Percentiles rank a stretch among this genome's conserved stretches.
Evolutionary conservation across 257 asterid genomes (phyloP).

Genomic region (Solanum medicagineum): DNA sequence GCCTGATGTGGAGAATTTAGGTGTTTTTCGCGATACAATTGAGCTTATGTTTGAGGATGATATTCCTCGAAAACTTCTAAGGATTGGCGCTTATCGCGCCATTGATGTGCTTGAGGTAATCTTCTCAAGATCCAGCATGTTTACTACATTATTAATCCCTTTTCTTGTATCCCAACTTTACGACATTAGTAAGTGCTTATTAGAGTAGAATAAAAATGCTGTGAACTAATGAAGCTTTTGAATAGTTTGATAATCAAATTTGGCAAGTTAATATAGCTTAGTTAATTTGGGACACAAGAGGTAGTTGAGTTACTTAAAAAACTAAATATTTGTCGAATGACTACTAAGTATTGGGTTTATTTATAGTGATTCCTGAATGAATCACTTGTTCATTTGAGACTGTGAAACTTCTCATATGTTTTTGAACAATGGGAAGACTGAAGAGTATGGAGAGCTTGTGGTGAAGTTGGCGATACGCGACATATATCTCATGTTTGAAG

Average conservation of each 20-base stretch:
- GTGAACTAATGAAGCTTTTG: neutral
- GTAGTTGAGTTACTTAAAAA: neutral
- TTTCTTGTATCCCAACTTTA: neutral
- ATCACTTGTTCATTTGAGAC: neutral
- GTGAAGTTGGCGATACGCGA: neutral
- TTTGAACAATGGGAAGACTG: neutral
- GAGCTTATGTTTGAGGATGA: slow-evolving; percentile 93
- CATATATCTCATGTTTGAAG: neutral
- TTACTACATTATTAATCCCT: neutral
- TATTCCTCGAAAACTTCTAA: slow-evolving; percentile 41
- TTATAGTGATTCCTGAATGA: neutral
- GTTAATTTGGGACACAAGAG: neutral
- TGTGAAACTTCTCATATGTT: neutral
- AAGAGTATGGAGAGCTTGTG: neutral
- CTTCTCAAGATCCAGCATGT: neutral
- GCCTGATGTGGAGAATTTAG: slow-evolving; percentile 72
- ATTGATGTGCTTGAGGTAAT: slow-evolving; percentile 79
- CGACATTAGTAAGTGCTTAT: neutral
- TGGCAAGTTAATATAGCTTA: neutral
- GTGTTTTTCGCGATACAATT: slow-evolving; percentile 57
- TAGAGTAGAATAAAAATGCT: neutral
- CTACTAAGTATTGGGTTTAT: neutral
- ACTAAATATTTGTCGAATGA: neutral
- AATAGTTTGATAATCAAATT: neutral
- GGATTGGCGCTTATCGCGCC: slow-evolving; percentile 63